phyloP scores from a whole-genome alignment of 768 basidiomycete species.

The Dictyophora rubrovolvata region DNA sequence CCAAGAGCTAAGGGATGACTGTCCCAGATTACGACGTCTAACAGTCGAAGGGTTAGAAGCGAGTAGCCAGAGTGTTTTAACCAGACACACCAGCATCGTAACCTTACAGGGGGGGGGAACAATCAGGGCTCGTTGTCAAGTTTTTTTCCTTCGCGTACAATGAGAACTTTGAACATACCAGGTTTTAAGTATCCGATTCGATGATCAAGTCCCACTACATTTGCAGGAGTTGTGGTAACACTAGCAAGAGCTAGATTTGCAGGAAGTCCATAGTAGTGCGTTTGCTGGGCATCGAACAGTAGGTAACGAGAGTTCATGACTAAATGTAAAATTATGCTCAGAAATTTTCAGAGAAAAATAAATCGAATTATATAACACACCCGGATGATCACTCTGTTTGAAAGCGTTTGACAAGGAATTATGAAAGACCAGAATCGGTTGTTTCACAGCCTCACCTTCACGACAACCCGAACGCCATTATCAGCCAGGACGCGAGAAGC shows the following conservation, averaged over 20 bases:
- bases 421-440: not conserved
- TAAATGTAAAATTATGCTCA: not conserved
- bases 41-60: not conserved
- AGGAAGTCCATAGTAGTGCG: slow-evolving; percentile 27
- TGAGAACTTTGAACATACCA: slow-evolving; percentile 12
- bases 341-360: not conserved
- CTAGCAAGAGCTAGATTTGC: slow-evolving; percentile 22
- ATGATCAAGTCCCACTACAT: slow-evolving; percentile 29
- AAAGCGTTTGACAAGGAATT: not conserved
- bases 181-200: slow-evolving; percentile 27
- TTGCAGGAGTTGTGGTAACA: slow-evolving; percentile 30
- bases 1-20: slow-evolving; percentile 30
- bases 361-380: slow-evolving; percentile 11
- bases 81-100: slow-evolving; percentile 5
- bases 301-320: slow-evolving; percentile 26
- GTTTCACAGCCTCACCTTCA: slow-evolving; percentile 19
- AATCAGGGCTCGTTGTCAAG: not conserved
- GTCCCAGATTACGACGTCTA: slow-evolving; percentile 25
- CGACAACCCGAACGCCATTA: slow-evolving; percentile 34
- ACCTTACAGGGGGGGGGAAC: not conserved
- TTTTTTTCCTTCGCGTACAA: too few species aligned
- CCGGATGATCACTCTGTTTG: slow-evolving; percentile 28
- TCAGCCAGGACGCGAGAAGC: slow-evolving; percentile 31
- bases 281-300: slow-evolving; percentile 29
- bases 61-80: not conserved